Conservation (phyloP, 1,139 yeast species). For the Torulaspora globosa region DNA sequence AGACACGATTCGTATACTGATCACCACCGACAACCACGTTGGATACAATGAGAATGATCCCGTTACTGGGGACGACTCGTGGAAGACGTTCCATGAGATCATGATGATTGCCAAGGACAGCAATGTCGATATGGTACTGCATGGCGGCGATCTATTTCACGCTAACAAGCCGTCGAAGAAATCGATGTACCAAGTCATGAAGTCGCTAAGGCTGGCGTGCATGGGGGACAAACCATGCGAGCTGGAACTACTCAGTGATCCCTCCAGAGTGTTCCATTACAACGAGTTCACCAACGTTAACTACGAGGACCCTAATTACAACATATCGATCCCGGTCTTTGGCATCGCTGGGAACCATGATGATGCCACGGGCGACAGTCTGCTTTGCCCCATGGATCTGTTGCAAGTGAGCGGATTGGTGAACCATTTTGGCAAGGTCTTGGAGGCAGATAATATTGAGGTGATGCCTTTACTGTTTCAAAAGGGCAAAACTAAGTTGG, state of each 20-base stretch:
- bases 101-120: slow-evolving; percentile 63
- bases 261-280: slow-evolving; percentile 48
- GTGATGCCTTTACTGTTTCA: slow-evolving; percentile 76
- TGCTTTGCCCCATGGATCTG: slow-evolving; percentile 85
- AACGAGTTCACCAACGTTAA: slow-evolving; percentile 66
- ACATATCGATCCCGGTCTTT: slow-evolving; percentile 87
- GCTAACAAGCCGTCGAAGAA: slow-evolving; percentile 84
- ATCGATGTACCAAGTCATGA: slow-evolving; percentile 78
- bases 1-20: slow-evolving; percentile 67
- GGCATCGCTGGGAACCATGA: slow-evolving; percentile 97
- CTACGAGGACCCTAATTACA: slow-evolving; percentile 85
- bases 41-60: slow-evolving; percentile 91
- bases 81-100: slow-evolving; percentile 82
- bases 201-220: slow-evolving; percentile 65
- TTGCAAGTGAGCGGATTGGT: slow-evolving; percentile 76
- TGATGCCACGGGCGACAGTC: slow-evolving; percentile 86
- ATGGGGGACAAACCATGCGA: slow-evolving; percentile 88
- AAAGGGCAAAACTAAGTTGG: slow-evolving; percentile 77
- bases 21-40: slow-evolving; percentile 95
- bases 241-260: slow-evolving; percentile 78
- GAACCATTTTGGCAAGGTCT: slow-evolving; percentile 85
- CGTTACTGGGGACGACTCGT: slow-evolving; percentile 84
- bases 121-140: slow-evolving; percentile 86
- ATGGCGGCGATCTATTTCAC: slow-evolving; percentile 92
- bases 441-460: slow-evolving; percentile 68